Conservation (phyloP, 805 yeast genomes). For the Nakazawaea ishiwadae region DNA sequence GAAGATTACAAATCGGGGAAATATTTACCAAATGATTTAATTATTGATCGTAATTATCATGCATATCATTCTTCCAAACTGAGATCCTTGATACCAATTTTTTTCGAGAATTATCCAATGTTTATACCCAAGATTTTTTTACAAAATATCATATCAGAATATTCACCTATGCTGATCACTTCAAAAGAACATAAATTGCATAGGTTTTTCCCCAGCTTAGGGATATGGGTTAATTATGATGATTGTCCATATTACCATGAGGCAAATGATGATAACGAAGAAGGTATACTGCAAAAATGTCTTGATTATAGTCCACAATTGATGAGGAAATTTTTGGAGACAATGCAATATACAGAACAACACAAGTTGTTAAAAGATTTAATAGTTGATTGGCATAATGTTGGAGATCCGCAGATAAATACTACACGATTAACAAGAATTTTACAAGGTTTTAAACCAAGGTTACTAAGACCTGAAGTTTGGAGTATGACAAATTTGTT, state of each 20-base stretch:
- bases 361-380: background rate
- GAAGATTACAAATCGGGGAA: background rate
- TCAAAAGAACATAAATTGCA: slow-evolving; percentile 15
- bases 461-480: slow-evolving; percentile 3
- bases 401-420: background rate
- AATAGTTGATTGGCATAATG: background rate
- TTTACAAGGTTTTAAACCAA: background rate
- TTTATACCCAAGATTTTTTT: slow-evolving; percentile 38
- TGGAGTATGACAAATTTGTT: slow-evolving; percentile 5
- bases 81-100: slow-evolving; percentile 46
- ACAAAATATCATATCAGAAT: slow-evolving; percentile 32
- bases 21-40: slow-evolving; percentile 12
- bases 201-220: slow-evolving; percentile 20
- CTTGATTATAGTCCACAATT: background rate
- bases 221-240: slow-evolving; percentile 21
- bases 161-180: slow-evolving; percentile 20
- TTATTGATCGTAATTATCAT: slow-evolving; percentile 55
- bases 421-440: background rate
- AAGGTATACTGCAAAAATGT: slow-evolving; percentile 4
- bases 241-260: slow-evolving; percentile 15
- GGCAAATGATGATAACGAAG: slow-evolving; percentile 1
- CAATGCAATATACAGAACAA: background rate
- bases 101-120: slow-evolving; percentile 53
- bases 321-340: background rate
- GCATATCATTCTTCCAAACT: slow-evolving; percentile 44